These are phyloP conservation scores for Mycena alexandri DNA, from an alignment of 768 basidiomycete genomes.

Conservation along the genomic window DNA sequence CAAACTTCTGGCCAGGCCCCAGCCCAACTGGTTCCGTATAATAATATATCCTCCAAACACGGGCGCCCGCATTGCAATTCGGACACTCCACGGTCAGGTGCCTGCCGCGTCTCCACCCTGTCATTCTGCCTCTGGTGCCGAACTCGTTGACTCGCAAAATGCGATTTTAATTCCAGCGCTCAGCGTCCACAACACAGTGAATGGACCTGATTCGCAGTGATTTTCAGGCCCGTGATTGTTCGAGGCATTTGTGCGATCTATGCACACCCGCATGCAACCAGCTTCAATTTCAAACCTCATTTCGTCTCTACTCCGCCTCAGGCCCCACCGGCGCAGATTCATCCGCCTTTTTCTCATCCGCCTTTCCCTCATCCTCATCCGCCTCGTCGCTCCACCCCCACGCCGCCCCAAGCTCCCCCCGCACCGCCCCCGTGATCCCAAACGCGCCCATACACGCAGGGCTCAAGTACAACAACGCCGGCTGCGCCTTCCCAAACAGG, in stretches of 20 bases:
- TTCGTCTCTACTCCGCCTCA: too few relatives aligned
- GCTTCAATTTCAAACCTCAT: too few relatives aligned
- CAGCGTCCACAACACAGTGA: too few relatives aligned
- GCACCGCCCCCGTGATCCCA: conserved; percentile 63
- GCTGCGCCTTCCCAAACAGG: conserved; percentile 79
- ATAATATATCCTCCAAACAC: too few relatives aligned
- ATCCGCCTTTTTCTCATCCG: neutral
- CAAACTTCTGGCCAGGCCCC: too few relatives aligned
- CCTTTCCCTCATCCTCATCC: conserved; percentile 30
- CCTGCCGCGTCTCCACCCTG: neutral
- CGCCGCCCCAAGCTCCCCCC: conserved; percentile 78
- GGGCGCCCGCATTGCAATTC: neutral
- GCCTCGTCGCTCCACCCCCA: conserved; percentile 81
- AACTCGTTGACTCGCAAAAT: too few relatives aligned
- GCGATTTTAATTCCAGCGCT: too few relatives aligned
- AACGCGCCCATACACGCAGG: conserved; percentile 85
- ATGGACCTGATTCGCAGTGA: too few relatives aligned
- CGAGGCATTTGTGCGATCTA: too few relatives aligned
- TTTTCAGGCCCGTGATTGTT: too few relatives aligned
- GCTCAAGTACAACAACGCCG: conserved; percentile 92
- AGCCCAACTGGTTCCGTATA: too few relatives aligned
- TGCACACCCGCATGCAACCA: too few relatives aligned
- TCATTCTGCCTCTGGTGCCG: neutral
- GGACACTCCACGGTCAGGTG: conserved; percentile 1
- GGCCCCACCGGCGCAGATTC: neutral